Conservation (phyloP, 768 basidiomycete genomes). For the Russula griseocarnosa region DNA sequence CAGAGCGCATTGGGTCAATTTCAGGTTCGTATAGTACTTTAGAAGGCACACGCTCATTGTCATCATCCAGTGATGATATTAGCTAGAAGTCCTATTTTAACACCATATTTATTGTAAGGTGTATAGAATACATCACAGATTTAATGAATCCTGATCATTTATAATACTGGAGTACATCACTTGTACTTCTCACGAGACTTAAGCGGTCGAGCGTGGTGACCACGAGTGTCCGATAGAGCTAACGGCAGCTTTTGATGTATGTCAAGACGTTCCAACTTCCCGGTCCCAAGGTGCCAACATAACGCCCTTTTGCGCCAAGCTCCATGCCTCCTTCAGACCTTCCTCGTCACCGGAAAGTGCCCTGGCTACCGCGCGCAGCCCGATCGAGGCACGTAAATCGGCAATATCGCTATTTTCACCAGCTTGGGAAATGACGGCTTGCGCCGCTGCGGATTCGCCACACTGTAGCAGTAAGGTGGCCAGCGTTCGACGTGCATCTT, state of each 20-base stretch:
- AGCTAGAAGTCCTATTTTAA: too few relatives aligned
- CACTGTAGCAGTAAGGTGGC: conserved; percentile 53
- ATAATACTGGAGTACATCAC: background rate
- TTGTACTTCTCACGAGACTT: background rate
- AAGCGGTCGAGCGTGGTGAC: background rate
- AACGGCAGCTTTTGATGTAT: conserved; percentile 39
- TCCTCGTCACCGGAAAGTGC: conserved; percentile 19
- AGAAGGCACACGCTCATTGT: background rate
- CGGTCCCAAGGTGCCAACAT: conserved; percentile 54
- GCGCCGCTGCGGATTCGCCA: conserved; percentile 41
- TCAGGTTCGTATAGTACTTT: conserved; percentile 6
- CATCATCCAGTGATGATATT: background rate
- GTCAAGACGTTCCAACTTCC: conserved; percentile 58
- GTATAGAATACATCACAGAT: conserved; percentile 21
- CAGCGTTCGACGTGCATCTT: conserved; percentile 49
- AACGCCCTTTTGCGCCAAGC: conserved; percentile 58
- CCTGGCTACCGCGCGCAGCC: conserved; percentile 49
- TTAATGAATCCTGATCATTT: conserved; percentile 13
- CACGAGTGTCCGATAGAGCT: background rate
- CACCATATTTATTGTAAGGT: conserved; percentile 10
- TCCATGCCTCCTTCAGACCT: conserved; percentile 36
- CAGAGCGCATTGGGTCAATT: conserved; percentile 34
- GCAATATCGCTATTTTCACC: conserved; percentile 35
- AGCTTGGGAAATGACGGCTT: conserved; percentile 42
- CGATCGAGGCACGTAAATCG: conserved; percentile 42